These are phyloP conservation scores for Amesomyces nigricolor DNA, from an alignment of 2,329 filamentous ascomycete genomes.

Conservation along the genomic window DNA sequence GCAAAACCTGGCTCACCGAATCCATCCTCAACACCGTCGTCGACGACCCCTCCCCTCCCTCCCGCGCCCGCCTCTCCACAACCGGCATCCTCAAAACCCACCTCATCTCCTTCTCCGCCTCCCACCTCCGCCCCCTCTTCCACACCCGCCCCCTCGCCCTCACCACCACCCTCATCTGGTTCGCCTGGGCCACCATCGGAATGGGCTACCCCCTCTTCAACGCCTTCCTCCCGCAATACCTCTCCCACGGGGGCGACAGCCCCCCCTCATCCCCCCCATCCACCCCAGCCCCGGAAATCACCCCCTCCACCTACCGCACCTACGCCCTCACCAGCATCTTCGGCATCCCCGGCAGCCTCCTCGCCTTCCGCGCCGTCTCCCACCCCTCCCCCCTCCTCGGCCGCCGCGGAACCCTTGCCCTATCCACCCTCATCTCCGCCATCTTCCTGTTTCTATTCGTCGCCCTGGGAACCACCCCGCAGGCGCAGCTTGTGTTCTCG, in stretches of 20 bases:
- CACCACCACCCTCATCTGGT: slow-evolving; percentile 60
- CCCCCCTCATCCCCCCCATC: slow-evolving; percentile 21
- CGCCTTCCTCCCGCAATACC: slow-evolving; percentile 82
- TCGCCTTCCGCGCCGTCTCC: slow-evolving; percentile 68
- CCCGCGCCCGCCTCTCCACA: slow-evolving; percentile 28
- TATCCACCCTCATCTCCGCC: slow-evolving; percentile 61
- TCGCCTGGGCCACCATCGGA: slow-evolving; percentile 76
- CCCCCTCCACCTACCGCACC: slow-evolving; percentile 62
- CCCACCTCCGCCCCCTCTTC: slow-evolving; percentile 63
- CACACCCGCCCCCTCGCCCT: slow-evolving; percentile 45
- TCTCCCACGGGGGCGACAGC: slow-evolving; percentile 48
- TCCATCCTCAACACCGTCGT: slow-evolving; percentile 58
- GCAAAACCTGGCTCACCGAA: slow-evolving; percentile 70
- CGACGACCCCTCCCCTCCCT: slow-evolving; percentile 28
- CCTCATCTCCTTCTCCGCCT: slow-evolving; percentile 59
- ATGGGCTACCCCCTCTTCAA: slow-evolving; percentile 88
- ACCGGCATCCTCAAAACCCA: slow-evolving; percentile 49
- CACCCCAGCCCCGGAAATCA: slow-evolving; percentile 32
- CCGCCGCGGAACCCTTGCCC: slow-evolving; percentile 66
- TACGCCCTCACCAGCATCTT: slow-evolving; percentile 74
- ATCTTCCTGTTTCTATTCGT: slow-evolving; percentile 65
- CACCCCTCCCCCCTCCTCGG: slow-evolving; percentile 57
- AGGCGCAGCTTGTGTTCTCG: slow-evolving; percentile 58
- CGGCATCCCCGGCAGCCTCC: slow-evolving; percentile 69
- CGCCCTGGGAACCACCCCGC: slow-evolving; percentile 49